Evolutionary conservation across 257 asterid genomes (phyloP).

Genomic region (Solanum rostratum): DNA sequence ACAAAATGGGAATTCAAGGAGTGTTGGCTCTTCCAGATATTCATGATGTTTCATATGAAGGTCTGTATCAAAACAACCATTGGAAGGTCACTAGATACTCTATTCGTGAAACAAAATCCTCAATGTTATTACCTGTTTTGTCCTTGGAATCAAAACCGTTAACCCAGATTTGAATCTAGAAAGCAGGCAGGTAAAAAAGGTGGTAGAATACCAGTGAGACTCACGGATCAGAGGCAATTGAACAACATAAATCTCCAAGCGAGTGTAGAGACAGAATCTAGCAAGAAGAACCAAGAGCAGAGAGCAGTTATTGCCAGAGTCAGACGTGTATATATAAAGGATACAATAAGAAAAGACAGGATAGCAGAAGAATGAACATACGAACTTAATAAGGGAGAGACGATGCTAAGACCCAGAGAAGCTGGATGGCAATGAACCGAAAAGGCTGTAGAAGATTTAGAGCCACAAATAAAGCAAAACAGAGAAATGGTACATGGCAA

Average conservation of each 20-base stretch:
- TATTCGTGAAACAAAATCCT: background rate
- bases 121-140: background rate
- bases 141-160: background rate
- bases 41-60: background rate
- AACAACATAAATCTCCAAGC: background rate
- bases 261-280: background rate
- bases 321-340: background rate
- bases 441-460: background rate
- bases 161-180: background rate
- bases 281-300: background rate
- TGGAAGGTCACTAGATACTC: background rate
- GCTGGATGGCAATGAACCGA: background rate
- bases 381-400: background rate
- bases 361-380: background rate
- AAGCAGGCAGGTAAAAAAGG: background rate
- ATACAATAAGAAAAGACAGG: background rate
- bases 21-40: background rate
- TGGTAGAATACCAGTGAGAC: background rate
- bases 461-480: background rate
- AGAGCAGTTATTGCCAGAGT: background rate
- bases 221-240: background rate
- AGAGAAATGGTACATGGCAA: background rate
- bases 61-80: background rate
- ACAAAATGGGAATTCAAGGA: background rate
- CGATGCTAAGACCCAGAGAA: background rate